Percentiles rank a stretch among this genome's conserved stretches.
These are phyloP conservation scores for Creolimax fragrantissima DNA, from an alignment of 78 protist genomes.

Conservation along the genomic window DNA sequence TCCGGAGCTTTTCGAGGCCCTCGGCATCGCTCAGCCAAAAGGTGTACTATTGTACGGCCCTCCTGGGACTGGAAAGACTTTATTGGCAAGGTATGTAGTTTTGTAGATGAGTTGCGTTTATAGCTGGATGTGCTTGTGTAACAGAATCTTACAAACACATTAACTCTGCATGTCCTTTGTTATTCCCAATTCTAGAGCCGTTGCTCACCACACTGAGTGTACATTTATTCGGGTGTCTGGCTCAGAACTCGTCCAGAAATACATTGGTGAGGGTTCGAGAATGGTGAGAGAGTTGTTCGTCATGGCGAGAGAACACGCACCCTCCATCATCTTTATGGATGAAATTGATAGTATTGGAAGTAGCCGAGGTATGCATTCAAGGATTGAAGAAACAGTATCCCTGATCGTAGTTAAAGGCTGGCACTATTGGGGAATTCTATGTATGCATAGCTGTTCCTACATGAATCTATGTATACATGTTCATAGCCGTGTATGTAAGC, in stretches of 20 bases:
- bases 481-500: too few relatives aligned
- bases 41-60: constrained; percentile 91
- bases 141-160: too few relatives aligned
- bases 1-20: constrained; percentile 97
- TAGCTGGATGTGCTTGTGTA: not conserved
- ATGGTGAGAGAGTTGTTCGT: constrained; percentile 99
- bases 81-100: constrained; percentile 71
- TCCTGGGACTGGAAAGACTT: constrained; percentile 98
- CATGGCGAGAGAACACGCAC: constrained; percentile 98
- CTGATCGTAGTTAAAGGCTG: not conserved
- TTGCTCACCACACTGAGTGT: constrained; percentile 99
- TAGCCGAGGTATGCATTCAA: constrained; percentile 38
- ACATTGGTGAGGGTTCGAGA: constrained; percentile 99
- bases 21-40: constrained; percentile 97
- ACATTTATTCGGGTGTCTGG: constrained; percentile 98
- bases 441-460: too few relatives aligned
- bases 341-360: constrained; percentile 94
- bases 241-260: constrained; percentile 98
- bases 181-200: constrained; percentile 85
- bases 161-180: not conserved
- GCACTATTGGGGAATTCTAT: too few relatives aligned
- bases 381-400: constrained; percentile 31
- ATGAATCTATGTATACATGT: too few relatives aligned
- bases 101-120: not conserved
- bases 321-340: constrained; percentile 99